phyloP scores from a whole-genome alignment of 768 basidiomycete species.

The Auricularia sp. region DNA sequence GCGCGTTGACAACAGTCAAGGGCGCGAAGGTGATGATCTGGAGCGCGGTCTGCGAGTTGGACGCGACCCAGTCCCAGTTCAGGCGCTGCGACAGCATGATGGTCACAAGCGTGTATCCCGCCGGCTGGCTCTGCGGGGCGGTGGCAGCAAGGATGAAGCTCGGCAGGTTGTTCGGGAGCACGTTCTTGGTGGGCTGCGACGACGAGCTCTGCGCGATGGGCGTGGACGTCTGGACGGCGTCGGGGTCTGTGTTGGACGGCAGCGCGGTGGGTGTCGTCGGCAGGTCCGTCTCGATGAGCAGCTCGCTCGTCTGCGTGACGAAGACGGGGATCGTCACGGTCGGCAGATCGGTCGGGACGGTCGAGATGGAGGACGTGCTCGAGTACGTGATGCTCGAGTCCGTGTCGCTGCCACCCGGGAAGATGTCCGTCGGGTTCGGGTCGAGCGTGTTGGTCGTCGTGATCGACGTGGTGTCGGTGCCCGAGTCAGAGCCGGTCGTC shows the following conservation, averaged over 20 bases:
- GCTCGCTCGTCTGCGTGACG: neutral
- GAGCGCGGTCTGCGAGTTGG: slow-evolving; percentile 43
- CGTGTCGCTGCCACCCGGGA: neutral
- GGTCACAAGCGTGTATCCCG: slow-evolving; percentile 43
- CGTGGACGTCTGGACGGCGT: neutral
- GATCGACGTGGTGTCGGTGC: slow-evolving; percentile 5
- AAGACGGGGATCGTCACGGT: slow-evolving; percentile 1
- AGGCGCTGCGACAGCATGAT: slow-evolving; percentile 51
- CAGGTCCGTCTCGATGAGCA: neutral
- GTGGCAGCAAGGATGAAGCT: neutral
- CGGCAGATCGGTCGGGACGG: neutral
- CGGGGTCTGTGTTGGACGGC: neutral
- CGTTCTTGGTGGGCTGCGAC: neutral
- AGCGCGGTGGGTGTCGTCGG: neutral
- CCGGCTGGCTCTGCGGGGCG: neutral
- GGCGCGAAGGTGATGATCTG: slow-evolving; percentile 77
- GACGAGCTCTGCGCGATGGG: neutral
- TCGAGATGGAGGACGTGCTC: neutral
- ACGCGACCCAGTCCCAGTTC: slow-evolving; percentile 62
- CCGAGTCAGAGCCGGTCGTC: neutral
- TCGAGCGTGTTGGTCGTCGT: slow-evolving; percentile 24
- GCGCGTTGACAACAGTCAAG: slow-evolving; percentile 33
- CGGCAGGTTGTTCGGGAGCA: neutral
- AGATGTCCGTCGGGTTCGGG: slow-evolving; percentile 9
- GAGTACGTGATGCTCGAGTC: neutral